These are phyloP conservation scores for Meripilus lineatus DNA, from an alignment of 1,284 basidiomycete species.

Conservation along the genomic window DNA sequence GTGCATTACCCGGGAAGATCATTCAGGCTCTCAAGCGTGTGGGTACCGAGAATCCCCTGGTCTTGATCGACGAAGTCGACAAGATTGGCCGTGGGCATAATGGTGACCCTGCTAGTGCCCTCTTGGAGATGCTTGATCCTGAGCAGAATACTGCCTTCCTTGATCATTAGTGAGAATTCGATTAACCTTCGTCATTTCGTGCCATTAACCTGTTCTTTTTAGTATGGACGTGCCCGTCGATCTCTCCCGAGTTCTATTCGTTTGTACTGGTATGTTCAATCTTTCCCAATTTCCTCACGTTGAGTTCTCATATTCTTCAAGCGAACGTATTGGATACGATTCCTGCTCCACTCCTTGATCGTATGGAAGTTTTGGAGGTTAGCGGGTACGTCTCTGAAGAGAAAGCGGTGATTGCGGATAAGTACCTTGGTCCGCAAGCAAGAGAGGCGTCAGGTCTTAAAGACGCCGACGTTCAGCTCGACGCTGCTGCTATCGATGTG, in stretches of 20 bases:
- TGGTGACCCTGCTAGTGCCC: constrained; percentile 91
- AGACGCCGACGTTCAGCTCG: constrained; percentile 76
- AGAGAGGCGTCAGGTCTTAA: constrained; percentile 88
- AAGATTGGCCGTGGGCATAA: constrained; percentile 97
- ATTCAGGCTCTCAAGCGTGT: constrained; percentile 97
- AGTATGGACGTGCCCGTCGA: constrained; percentile 98
- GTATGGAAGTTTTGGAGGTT: constrained; percentile 97
- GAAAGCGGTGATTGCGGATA: constrained; percentile 89
- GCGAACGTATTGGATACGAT: constrained; percentile 96
- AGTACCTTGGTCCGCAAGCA: constrained; percentile 92
- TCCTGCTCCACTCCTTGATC: constrained; percentile 92
- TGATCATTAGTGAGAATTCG: constrained; percentile 80
- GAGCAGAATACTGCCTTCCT: constrained; percentile 97
- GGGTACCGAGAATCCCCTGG: constrained; percentile 94
- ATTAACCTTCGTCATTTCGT: neutral
- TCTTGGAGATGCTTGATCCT: constrained; percentile 97
- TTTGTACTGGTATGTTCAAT: constrained; percentile 74
- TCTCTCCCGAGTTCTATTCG: constrained; percentile 93
- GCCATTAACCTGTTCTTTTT: constrained; percentile 1
- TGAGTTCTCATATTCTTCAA: constrained; percentile 13
- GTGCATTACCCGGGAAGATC: constrained; percentile 95
- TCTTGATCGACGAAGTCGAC: constrained; percentile 97
- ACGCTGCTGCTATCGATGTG: constrained; percentile 78
- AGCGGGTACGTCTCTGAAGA: constrained; percentile 97
- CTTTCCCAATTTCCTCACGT: neutral